phyloP scores from a whole-genome alignment of 1,284 basidiomycete genomes.

The Trametes sp. region DNA sequence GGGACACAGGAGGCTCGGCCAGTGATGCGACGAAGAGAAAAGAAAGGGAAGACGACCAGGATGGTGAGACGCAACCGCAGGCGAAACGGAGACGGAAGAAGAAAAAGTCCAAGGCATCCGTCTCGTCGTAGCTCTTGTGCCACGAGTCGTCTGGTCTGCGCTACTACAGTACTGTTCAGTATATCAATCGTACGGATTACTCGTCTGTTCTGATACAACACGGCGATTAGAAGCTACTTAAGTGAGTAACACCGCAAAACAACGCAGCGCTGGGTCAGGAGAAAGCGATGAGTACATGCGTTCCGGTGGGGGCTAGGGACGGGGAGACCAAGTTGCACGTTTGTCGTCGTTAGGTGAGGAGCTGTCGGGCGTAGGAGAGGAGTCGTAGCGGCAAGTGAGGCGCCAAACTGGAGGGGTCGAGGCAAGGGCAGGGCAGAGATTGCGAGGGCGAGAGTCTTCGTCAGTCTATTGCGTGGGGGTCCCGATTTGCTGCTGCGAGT shows the following conservation, averaged over 20 bases:
- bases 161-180: background rate
- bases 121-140: background rate
- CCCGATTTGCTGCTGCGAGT: constrained; percentile 72
- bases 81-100: constrained; percentile 36
- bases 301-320: constrained; percentile 12
- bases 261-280: constrained; percentile 20
- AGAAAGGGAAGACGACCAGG: constrained; percentile 4
- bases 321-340: background rate
- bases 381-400: constrained; percentile 21
- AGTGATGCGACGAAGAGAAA: constrained; percentile 8
- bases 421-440: constrained; percentile 23
- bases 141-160: background rate
- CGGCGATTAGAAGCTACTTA: constrained; percentile 21
- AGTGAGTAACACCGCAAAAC: constrained; percentile 27
- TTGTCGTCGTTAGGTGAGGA: constrained; percentile 15
- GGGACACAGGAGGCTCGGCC: constrained; percentile 6
- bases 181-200: constrained; percentile 1
- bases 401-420: constrained; percentile 17
- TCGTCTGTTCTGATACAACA: constrained; percentile 29
- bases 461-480: constrained; percentile 53
- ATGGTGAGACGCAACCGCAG: background rate
- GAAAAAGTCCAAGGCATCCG: constrained; percentile 29
- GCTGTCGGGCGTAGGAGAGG: constrained; percentile 19
- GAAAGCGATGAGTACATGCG: constrained; percentile 28
- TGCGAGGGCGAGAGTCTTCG: constrained; percentile 8